Percentiles rank a stretch among this genome's conserved stretches.
Evolutionary conservation across 2,329 filamentous ascomycete species (phyloP).

Genomic region (Monilinia vaccinii-corymbosi): DNA sequence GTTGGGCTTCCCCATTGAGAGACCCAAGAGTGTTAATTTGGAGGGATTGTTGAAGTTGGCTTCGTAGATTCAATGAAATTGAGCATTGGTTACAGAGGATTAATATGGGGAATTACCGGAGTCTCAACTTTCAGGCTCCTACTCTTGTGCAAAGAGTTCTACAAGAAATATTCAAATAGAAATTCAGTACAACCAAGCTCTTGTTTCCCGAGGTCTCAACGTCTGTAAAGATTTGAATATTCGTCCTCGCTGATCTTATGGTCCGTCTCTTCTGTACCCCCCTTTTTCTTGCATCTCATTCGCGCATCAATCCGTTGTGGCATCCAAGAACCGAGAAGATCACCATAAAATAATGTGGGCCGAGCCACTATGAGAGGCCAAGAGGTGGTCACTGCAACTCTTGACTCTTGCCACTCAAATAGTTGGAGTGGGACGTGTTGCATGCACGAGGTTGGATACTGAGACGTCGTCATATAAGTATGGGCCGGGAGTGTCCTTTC

Average conservation of each 20-base stretch:
- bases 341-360: neutral
- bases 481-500: neutral
- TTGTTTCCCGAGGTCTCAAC: too few species aligned
- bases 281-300: neutral
- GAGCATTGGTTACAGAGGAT: neutral
- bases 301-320: neutral
- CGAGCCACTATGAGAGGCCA: neutral
- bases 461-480: neutral
- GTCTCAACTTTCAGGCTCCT: too few species aligned
- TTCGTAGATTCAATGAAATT: conserved; percentile 27
- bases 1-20: conserved; percentile 88
- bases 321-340: neutral
- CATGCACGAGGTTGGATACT: too few species aligned
- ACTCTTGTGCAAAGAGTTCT: too few species aligned
- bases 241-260: too few species aligned
- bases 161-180: too few species aligned
- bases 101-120: too few species aligned
- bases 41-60: conserved; percentile 69
- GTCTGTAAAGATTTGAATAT: too few species aligned
- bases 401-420: neutral
- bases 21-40: conserved; percentile 95
- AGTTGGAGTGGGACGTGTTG: neutral
- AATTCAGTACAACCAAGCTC: too few species aligned
- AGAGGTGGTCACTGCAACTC: neutral
- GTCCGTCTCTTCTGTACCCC: neutral